Percentiles rank a stretch among this genome's conserved stretches.
These are phyloP conservation scores for Rhizopus stolonifer DNA, from an alignment of 371 early-diverging fungal species.

Conservation along the genomic window DNA sequence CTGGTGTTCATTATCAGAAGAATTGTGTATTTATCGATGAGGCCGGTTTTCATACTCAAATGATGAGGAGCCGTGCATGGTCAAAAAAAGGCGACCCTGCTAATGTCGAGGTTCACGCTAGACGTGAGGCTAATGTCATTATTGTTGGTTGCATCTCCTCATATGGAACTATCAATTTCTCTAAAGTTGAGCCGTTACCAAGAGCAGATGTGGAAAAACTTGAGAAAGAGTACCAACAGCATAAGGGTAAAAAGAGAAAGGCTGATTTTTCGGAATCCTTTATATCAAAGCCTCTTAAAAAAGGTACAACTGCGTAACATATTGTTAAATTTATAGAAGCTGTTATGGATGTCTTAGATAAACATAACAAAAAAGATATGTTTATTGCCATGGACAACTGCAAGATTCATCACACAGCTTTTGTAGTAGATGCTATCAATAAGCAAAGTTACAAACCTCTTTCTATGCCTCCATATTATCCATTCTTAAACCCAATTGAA, in stretches of 20 bases:
- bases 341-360: slow-evolving; percentile 11
- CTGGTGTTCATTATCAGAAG: neutral
- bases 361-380: slow-evolving; percentile 1
- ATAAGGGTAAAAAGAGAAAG: too few relatives aligned
- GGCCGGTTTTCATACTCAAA: neutral
- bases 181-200: too few relatives aligned
- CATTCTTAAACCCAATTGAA: too few relatives aligned
- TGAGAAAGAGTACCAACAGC: too few relatives aligned
- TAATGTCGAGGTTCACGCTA: neutral
- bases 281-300: slow-evolving; percentile 1
- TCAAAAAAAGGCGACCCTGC: slow-evolving; percentile 7
- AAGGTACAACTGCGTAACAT: slow-evolving; percentile 13
- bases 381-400: slow-evolving; percentile 6
- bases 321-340: slow-evolving; percentile 12
- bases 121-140: neutral
- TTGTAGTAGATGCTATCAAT: slow-evolving; percentile 9
- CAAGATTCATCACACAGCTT: slow-evolving; percentile 2
- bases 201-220: too few relatives aligned
- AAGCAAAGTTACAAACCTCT: too few relatives aligned
- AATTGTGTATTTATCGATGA: slow-evolving; percentile 6
- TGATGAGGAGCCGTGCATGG: slow-evolving; percentile 4
- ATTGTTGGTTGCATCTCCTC: slow-evolving; percentile 5
- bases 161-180: neutral
- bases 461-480: too few relatives aligned
- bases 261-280: too few relatives aligned